These are phyloP conservation scores for Exsudoporus frostii DNA, from an alignment of 768 basidiomycete species.

Conservation along the genomic window DNA sequence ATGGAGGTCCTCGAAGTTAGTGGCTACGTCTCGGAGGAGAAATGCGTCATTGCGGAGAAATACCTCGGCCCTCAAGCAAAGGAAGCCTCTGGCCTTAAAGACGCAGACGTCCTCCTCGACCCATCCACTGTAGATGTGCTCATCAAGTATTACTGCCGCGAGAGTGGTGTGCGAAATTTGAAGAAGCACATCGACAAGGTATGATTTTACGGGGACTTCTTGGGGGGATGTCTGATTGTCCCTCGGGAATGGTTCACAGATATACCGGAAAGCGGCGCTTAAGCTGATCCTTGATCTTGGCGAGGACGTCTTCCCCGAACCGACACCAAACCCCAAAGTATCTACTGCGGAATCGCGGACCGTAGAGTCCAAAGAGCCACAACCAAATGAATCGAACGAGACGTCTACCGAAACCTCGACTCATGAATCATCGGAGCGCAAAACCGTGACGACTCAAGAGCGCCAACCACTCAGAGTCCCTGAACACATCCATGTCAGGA, in stretches of 20 bases:
- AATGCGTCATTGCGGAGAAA: conserved; percentile 78
- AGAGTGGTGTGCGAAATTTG: conserved; percentile 93
- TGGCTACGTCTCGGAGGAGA: conserved; percentile 93
- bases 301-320: conserved; percentile 81
- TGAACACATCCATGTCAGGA: conserved; percentile 68
- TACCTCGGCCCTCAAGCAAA: conserved; percentile 93
- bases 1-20: conserved; percentile 97
- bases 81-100: conserved; percentile 82
- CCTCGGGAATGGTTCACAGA: conserved; percentile 43
- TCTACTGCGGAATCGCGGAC: conserved; percentile 29
- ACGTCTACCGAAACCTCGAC: conserved; percentile 13
- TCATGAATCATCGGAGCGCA: conserved; percentile 35
- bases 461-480: conserved; percentile 83
- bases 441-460: conserved; percentile 69
- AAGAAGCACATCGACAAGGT: conserved; percentile 99
- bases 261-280: conserved; percentile 93
- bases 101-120: conserved; percentile 79
- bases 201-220: neutral
- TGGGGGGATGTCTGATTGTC: neutral
- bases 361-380: conserved; percentile 53
- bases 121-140: conserved; percentile 76
- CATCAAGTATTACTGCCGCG: conserved; percentile 96
- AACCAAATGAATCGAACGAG: conserved; percentile 34
- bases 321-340: conserved; percentile 28
- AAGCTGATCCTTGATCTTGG: conserved; percentile 89